Evolutionary conservation across 495 filamentous ascomycete species (phyloP).

Genomic region (Recurvomyces mirabilis): DNA sequence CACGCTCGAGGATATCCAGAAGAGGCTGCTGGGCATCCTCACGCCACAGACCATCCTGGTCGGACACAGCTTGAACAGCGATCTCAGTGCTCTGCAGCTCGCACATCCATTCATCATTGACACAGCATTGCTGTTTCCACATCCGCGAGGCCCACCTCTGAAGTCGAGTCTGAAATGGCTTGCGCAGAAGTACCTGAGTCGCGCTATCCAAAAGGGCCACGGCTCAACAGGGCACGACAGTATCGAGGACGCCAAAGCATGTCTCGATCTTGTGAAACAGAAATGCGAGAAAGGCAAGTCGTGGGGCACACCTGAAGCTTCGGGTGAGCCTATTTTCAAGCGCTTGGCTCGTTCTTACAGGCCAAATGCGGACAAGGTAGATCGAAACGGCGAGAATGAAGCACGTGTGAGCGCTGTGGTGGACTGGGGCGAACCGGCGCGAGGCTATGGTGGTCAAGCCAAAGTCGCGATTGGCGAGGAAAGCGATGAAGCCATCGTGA

Average conservation of each 20-base stretch:
- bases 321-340: constrained; percentile 77
- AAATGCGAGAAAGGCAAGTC: constrained; percentile 84
- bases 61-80: constrained; percentile 86
- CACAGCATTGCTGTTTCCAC: constrained; percentile 75
- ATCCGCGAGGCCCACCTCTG: constrained; percentile 61
- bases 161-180: constrained; percentile 75
- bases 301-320: constrained; percentile 68
- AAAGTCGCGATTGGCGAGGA: constrained; percentile 59
- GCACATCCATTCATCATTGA: constrained; percentile 91
- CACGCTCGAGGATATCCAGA: constrained; percentile 72
- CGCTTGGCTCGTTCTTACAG: constrained; percentile 52
- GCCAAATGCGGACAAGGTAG: constrained; percentile 42
- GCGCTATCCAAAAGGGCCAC: constrained; percentile 74
- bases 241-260: constrained; percentile 81
- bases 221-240: constrained; percentile 68
- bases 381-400: constrained; percentile 29
- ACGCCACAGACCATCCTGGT: constrained; percentile 68
- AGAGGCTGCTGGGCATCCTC: constrained; percentile 55
- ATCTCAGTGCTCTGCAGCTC: constrained; percentile 69
- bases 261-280: constrained; percentile 81
- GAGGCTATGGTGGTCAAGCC: constrained; percentile 61
- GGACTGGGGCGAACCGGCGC: constrained; percentile 75
- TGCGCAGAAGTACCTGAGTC: constrained; percentile 62
- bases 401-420: constrained; percentile 68
- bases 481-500: constrained; percentile 62